Evolutionary conservation across 2,329 filamentous ascomycete genomes (phyloP), one percentile per base, ranked within the genome.

Genomic region (Clarireedia homoeocarpa): DNA sequence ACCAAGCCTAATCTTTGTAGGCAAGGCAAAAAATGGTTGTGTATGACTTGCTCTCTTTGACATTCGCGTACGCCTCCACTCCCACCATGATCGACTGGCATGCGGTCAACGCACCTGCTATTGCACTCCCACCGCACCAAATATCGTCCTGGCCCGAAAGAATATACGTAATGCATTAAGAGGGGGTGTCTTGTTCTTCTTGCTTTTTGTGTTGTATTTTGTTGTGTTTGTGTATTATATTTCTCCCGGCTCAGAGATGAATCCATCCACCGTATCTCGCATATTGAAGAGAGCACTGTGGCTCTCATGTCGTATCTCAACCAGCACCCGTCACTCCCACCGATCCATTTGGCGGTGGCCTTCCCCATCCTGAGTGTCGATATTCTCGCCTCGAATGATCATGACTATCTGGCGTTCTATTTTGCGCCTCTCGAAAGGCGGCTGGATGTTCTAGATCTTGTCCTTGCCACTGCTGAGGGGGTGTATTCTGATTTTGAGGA

Each of bases 381-480:
- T 69, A 68, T 26, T 69, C 66, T 44, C 53, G 50, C 42, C 64
- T 61, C 23, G 53, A 9, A 36, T 63, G 63, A 20, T 57, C 52
- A 51, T 69, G 67, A 44, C 65, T 70, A 39, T 70, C 69, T 20
- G 68, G 68, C 1, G 67, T 69, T 9, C 64, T 65, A 53, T 64
- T 68, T 26, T 60, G 58, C 6, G 66, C 61, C 34, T 65, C 59
- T 20, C 54, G 36, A 52, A 66, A 68, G 5, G 66, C 57, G 9
- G 59, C 46, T 9, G 65, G 64, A 5, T 60, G 61, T 39, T 68
- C 66, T 14, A 66, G 51, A 26, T 69, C 66, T 17, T 9, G 20
- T 5, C 38, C 47, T 59, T 74, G 73, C 59, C 76, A 75, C 70
- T 77, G 77, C 59, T 75, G 75, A 6, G 76, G 74, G 5, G 81